These are phyloP conservation scores for Serendipita vermifera DNA, from an alignment of 768 basidiomycete genomes.

Conservation along the genomic window DNA sequence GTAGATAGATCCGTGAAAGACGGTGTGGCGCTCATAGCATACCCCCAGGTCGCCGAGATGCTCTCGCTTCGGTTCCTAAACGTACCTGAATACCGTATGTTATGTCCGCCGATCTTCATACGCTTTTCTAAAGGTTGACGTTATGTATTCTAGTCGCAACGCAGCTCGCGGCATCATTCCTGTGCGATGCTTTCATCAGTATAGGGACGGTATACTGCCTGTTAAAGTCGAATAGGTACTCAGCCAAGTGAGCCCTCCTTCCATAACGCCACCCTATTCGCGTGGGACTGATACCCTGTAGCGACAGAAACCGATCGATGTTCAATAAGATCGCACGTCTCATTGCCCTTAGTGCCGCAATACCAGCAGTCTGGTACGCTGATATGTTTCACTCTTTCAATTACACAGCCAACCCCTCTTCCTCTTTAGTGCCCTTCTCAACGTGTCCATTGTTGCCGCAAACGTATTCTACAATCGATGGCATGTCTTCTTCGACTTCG, in stretches of 20 bases:
- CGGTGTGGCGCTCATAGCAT: too few relatives aligned
- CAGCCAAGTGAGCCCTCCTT: background rate
- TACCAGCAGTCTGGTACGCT: background rate
- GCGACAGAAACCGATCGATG: background rate
- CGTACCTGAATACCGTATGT: too few relatives aligned
- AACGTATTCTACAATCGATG: slow-evolving; percentile 1
- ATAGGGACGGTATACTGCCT: slow-evolving; percentile 6
- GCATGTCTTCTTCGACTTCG: slow-evolving; percentile 5
- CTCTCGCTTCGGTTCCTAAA: too few relatives aligned
- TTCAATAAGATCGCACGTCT: background rate
- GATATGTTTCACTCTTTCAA: background rate
- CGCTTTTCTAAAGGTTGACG: too few relatives aligned
- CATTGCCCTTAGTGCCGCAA: background rate
- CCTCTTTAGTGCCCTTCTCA: background rate
- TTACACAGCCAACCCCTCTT: too few relatives aligned
- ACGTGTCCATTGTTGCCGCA: background rate
- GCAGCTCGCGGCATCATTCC: background rate
- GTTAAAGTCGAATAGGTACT: background rate
- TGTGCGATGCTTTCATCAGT: background rate
- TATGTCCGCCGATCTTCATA: too few relatives aligned
- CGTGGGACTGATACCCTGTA: too few relatives aligned
- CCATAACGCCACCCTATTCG: background rate
- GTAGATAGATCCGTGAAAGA: too few relatives aligned
- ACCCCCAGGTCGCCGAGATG: background rate
- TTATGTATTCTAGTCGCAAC: background rate